These are phyloP conservation scores for Berkeleyomyces rouxiae DNA, from an alignment of 2,329 filamentous ascomycete genomes.

Conservation along the genomic window DNA sequence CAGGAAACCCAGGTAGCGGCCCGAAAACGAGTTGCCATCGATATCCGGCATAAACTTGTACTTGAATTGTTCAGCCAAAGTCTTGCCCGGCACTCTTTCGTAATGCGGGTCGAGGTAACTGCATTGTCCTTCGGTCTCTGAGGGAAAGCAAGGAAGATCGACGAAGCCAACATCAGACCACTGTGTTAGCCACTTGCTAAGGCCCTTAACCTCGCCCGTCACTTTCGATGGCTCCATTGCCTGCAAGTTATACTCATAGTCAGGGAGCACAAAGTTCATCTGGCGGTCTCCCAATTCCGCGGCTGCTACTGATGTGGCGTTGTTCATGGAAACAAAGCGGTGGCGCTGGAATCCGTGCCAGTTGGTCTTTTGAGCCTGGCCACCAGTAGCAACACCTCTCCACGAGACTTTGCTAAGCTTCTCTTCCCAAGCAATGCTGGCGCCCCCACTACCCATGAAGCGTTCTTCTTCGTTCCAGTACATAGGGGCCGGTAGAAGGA, in stretches of 20 bases:
- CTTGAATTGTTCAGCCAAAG: conserved; percentile 31
- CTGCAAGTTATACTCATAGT: conserved; percentile 28
- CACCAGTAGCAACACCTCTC: conserved; percentile 53
- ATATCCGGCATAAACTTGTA: conserved; percentile 60
- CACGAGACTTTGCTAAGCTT: conserved; percentile 41
- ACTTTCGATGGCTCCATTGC: not conserved
- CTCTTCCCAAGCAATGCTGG: conserved; percentile 38
- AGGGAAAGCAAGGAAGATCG: conserved; percentile 35
- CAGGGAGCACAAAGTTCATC: conserved; percentile 38
- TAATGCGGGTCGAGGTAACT: conserved; percentile 75
- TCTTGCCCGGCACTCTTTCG: conserved; percentile 37
- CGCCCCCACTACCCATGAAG: conserved; percentile 39
- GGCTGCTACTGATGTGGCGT: conserved; percentile 38
- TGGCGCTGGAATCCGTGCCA: conserved; percentile 63
- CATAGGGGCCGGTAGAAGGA: conserved; percentile 51
- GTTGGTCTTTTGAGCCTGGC: conserved; percentile 39
- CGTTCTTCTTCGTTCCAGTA: conserved; percentile 48
- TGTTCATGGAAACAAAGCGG: conserved; percentile 58
- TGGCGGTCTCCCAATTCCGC: conserved; percentile 31
- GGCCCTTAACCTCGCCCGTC: conserved; percentile 23
- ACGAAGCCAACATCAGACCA: conserved; percentile 37
- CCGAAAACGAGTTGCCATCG: conserved; percentile 57
- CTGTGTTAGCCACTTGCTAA: conserved; percentile 32
- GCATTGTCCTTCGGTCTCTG: conserved; percentile 42
- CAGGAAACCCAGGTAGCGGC: conserved; percentile 52